Evolutionary conservation across 163 green algal genomes (phyloP).

Genomic region (Prototheca stagnorum): DNA sequence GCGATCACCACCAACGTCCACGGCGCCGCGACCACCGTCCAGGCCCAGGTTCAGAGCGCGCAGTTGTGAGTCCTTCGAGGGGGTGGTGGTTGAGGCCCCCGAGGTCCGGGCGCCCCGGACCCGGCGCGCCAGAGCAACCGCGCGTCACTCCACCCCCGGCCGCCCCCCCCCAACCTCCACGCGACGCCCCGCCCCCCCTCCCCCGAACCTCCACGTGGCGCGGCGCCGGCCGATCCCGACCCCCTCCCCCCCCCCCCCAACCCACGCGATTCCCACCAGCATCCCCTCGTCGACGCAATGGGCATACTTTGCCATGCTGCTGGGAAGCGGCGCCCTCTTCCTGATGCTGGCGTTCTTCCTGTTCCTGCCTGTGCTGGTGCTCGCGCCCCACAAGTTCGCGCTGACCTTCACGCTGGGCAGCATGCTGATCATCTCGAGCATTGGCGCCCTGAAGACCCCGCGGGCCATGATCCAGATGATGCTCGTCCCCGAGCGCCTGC

Average conservation of each 20-base stretch:
- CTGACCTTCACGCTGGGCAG: conserved; percentile 78
- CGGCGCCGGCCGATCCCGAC: too few species aligned
- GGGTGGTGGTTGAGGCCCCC: too few species aligned
- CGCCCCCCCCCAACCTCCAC: too few species aligned
- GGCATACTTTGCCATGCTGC: conserved; percentile 60
- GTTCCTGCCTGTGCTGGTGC: conserved; percentile 76
- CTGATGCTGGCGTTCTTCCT: conserved; percentile 74
- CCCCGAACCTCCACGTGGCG: too few species aligned
- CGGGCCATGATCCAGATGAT: conserved; percentile 61
- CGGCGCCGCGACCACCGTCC: conserved; percentile 2
- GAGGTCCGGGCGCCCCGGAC: too few species aligned
- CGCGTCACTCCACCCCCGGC: too few species aligned
- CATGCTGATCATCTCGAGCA: conserved; percentile 48
- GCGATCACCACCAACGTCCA: conserved; percentile 4
- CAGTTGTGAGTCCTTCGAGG: background rate
- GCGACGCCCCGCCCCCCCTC: too few species aligned
- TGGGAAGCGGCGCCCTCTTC: conserved; percentile 57
- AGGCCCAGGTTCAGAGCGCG: conserved; percentile 8
- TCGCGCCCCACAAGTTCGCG: conserved; percentile 89
- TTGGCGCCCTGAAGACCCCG: conserved; percentile 66
- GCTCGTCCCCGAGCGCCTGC: conserved; percentile 51
- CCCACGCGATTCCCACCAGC: too few species aligned
- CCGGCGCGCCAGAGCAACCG: too few species aligned
- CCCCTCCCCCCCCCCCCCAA: too few species aligned
- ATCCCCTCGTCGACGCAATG: conserved; percentile 26